A percentile compares a stretch with the other conserved stretches of the same genome.
phyloP scores from a whole-genome alignment of 1,284 basidiomycete species.

The Sphagnurus paluster region DNA sequence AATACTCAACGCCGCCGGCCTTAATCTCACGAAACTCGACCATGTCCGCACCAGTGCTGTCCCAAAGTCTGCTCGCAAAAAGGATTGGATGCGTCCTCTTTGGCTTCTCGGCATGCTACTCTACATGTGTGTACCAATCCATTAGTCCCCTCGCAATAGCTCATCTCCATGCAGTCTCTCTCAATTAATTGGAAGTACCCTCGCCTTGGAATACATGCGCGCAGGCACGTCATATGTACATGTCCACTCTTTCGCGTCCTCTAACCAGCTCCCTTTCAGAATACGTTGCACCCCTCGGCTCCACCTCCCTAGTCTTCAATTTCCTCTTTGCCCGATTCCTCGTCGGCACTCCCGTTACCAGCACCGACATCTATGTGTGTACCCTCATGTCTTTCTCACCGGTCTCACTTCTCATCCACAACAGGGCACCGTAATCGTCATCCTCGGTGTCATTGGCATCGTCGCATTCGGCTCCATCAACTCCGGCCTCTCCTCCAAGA shows the following conservation, averaged over 20 bases:
- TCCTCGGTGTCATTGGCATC: conserved; percentile 82
- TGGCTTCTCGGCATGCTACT: conserved; percentile 84
- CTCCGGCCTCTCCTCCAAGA: conserved; percentile 67
- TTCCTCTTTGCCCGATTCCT: conserved; percentile 84
- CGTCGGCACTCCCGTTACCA: conserved; percentile 80
- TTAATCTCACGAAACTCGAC: conserved; percentile 84
- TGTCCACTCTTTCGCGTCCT: not conserved
- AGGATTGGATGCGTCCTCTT: conserved; percentile 75
- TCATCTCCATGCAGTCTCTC: conserved; percentile 53
- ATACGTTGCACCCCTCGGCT: conserved; percentile 84
- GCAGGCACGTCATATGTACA: conserved; percentile 50
- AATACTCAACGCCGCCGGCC: conserved; percentile 80
- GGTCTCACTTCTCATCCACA: conserved; percentile 4
- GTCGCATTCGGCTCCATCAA: conserved; percentile 86
- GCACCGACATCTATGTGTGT: conserved; percentile 75
- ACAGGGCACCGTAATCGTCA: conserved; percentile 79
- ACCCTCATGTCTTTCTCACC: not conserved
- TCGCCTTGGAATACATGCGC: conserved; percentile 85
- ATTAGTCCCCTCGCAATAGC: conserved; percentile 9
- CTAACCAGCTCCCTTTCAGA: conserved; percentile 40
- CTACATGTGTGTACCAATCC: conserved; percentile 58
- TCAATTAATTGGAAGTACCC: conserved; percentile 82
- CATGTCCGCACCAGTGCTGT: conserved; percentile 75
- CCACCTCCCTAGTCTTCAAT: conserved; percentile 85
- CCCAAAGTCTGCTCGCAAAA: conserved; percentile 66